These are phyloP conservation scores for Grosmannia huntii DNA, from an alignment of 2,329 filamentous ascomycete species.

Conservation along the genomic window DNA sequence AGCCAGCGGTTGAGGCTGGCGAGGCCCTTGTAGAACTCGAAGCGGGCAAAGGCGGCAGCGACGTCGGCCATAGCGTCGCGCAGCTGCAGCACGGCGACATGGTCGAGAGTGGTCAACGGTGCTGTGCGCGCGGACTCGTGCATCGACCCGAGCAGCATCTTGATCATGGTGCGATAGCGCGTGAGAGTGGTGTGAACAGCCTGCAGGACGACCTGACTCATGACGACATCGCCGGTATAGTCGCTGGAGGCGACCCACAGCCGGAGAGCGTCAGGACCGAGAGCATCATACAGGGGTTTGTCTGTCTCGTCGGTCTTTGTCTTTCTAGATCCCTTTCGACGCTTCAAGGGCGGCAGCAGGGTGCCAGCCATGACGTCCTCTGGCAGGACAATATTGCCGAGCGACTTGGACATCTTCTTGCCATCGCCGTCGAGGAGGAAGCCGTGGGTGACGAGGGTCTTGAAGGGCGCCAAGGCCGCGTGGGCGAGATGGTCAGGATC, in stretches of 20 bases:
- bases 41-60: constrained; percentile 49
- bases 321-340: constrained; percentile 35
- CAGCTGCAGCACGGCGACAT: constrained; percentile 67
- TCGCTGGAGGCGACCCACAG: constrained; percentile 88
- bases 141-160: constrained; percentile 74
- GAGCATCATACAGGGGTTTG: constrained; percentile 41
- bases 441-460: constrained; percentile 83
- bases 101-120: constrained; percentile 49
- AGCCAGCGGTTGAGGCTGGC: constrained; percentile 69
- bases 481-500: neutral
- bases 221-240: constrained; percentile 75
- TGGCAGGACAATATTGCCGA: constrained; percentile 78
- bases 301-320: constrained; percentile 17
- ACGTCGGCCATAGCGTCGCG: constrained; percentile 52
- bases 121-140: constrained; percentile 37
- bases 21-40: constrained; percentile 74
- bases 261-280: constrained; percentile 78
- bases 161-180: constrained; percentile 82
- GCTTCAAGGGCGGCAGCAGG: constrained; percentile 57
- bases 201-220: constrained; percentile 66
- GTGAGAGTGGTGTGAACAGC: constrained; percentile 64
- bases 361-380: constrained; percentile 75
- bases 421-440: constrained; percentile 82
- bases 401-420: constrained; percentile 98
- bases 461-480: constrained; percentile 53